Evolutionary conservation across 2,329 filamentous ascomycete genomes (phyloP), one percentile per base, ranked within the genome.

Genomic region (Alternaria solani): DNA sequence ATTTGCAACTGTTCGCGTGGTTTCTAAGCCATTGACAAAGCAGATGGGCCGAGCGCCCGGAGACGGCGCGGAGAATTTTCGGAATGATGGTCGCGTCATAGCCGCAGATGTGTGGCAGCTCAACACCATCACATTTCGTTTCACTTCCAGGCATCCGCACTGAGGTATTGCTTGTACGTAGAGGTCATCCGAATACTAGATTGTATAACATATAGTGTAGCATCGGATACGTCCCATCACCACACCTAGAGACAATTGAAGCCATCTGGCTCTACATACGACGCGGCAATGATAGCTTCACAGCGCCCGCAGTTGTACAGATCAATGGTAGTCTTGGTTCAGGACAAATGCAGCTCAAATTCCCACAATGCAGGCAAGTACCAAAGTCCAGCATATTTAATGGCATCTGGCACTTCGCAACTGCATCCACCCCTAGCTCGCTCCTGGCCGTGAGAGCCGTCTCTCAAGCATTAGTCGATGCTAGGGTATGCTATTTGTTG

Each of bases 1-100:
- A 34, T 65, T 63, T 58, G 57, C 60, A 59, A 63, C 36, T 28
- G 4, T 36, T 32, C 28, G 42, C n/a, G 25, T 38, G 44, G 20
- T 55, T 56, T 34, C 32, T 25, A 18, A 42, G 18, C 26, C 25
- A 36, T 41, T 36, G 20, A 32, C 8, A n/a, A 20, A 26, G 28
- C 41, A 51, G n/a, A 26, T 26, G 32, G 7, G 38, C 36, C 42
- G n/a, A 18, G 20, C 36, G 38, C 28, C 32, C 42, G 43, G 60
- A 51, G 43, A 60, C 53, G 18, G 16, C 44, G 7, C 28, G 52
- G 62, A 42, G 41, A 26, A 49, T 3, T 5, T 30, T 44, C 51
- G 55, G 53, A 52, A 7, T 16, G 11, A 7, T 42, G 39, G 51
- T 38, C n/a, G 20, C 47, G 51, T 54, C 57, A 57, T 44, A 14